Evolutionary conservation across 2,329 filamentous ascomycete species (phyloP), one percentile per base, ranked within the genome.

Genomic region (Calonectria pseudoreteaudii): DNA sequence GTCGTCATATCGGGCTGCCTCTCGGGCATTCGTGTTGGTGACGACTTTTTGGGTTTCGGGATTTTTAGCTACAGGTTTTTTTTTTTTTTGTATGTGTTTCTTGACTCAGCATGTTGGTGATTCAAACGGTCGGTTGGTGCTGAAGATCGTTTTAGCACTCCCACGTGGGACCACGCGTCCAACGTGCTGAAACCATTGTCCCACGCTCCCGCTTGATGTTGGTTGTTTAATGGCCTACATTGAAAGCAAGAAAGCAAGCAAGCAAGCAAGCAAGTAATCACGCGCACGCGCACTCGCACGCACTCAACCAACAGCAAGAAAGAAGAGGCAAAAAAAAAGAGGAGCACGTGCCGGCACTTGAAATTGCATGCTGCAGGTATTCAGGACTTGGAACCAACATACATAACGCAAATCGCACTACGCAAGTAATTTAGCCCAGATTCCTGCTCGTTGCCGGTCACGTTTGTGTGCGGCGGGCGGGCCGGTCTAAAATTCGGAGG

Each of bases 151-250:
- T 38, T 38, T 60, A 60, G n/a, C 34, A 13, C 20, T 60, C 11
- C 20, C 56, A 60, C 56, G 56, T 60, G 56, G 56, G 56, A 47
- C 56, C 56, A 23, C 3, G 34, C n/a, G 23, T 11, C 6, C 9
- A 18, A 36, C 36, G 34, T 38, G 56, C 34, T 60, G 56, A 60
- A 60, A 60, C 56, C 31, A 60, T 13, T 8, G 34, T 38, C 20
- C 34, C 34, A 44, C n/a, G 56, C 36, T 38, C 16, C n/a, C 34
- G n/a, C 56, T 36, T 36, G 56, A 5, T n/a, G 56, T 34, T 60
- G 56, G 52, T 60, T 60, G 56, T 36, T 38, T 38, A 36, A 60
- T 60, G 31, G 56, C 56, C 18, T 60, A 60, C 56, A 60, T 60
- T 26, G 56, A 60, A 53, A 53, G 26, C 13, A 52, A 36, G 20